A percentile compares a stretch with the other conserved stretches of the same genome.
phyloP scores from a whole-genome alignment of 1,139 yeast genomes.

The Geotrichum cucujoidarum region DNA sequence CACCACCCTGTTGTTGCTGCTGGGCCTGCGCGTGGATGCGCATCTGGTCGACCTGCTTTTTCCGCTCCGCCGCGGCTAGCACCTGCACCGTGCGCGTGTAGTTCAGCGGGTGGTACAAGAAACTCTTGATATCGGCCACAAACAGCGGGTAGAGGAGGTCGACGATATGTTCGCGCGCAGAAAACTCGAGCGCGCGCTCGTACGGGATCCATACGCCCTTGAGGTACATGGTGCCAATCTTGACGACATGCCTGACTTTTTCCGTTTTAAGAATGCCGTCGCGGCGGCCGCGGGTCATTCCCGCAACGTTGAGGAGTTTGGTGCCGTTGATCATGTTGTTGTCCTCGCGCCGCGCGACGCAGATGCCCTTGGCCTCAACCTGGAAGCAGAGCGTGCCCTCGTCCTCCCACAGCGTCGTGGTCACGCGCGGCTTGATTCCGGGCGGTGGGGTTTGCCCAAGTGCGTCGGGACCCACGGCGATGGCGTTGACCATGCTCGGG shows the following conservation, averaged over 20 bases:
- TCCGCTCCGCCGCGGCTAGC: constrained; percentile 36
- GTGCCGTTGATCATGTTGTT: constrained; percentile 53
- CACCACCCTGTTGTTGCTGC: constrained; percentile 18
- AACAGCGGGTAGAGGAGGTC: constrained; percentile 83
- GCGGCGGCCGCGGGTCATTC: constrained; percentile 59
- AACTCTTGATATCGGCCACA: constrained; percentile 56
- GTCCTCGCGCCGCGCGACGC: constrained; percentile 51
- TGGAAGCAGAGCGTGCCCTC: constrained; percentile 90
- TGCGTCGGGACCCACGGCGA: constrained; percentile 27
- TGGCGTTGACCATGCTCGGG: constrained; percentile 33
- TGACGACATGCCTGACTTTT: constrained; percentile 84
- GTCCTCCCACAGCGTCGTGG: constrained; percentile 97
- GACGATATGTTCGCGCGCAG: constrained; percentile 81
- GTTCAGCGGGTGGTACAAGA: constrained; percentile 33
- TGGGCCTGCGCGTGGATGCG: constrained; percentile 23
- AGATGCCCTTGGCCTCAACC: constrained; percentile 44
- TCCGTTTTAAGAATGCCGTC: constrained; percentile 91
- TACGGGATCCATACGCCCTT: constrained; percentile 98
- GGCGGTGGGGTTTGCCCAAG: constrained; percentile 37
- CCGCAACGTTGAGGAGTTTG: constrained; percentile 51
- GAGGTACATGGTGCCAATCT: constrained; percentile 92
- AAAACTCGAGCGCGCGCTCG: constrained; percentile 86
- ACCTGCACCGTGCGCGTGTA: constrained; percentile 38
- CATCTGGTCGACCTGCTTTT: constrained; percentile 29
- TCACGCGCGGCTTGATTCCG: constrained; percentile 76